These are phyloP conservation scores for Verticillium nubilum DNA, from an alignment of 2,329 filamentous ascomycete genomes.

Conservation along the genomic window DNA sequence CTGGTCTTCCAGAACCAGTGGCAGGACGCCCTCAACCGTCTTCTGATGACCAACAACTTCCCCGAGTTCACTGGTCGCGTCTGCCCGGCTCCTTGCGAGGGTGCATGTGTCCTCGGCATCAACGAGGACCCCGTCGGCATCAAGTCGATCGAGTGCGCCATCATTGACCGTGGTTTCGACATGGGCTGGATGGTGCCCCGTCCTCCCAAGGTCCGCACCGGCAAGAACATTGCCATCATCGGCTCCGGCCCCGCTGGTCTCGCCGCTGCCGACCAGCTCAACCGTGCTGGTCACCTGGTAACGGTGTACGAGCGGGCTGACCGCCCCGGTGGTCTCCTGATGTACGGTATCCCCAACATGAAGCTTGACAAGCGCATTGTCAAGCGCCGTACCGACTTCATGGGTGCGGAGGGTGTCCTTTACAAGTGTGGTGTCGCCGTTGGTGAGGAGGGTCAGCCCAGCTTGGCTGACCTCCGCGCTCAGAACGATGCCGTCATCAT, in stretches of 20 bases:
- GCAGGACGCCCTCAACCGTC: conserved; percentile 84
- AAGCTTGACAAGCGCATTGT: conserved; percentile 98
- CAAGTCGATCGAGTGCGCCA: conserved; percentile 97
- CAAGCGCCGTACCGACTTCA: conserved; percentile 90
- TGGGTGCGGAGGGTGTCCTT: conserved; percentile 80
- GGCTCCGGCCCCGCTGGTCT: conserved; percentile 91
- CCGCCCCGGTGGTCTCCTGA: conserved; percentile 83
- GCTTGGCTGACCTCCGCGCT: conserved; percentile 65
- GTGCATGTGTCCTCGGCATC: conserved; percentile 92
- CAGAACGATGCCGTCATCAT: conserved; percentile 81
- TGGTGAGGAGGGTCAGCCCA: conserved; percentile 61
- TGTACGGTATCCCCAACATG: conserved; percentile 99
- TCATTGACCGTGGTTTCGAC: conserved; percentile 95
- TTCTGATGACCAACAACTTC: conserved; percentile 98
- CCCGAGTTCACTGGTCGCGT: conserved; percentile 97
- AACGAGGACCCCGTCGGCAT: conserved; percentile 97
- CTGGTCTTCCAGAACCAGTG: conserved; percentile 72
- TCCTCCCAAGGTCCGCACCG: conserved; percentile 73
- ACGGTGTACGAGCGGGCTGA: conserved; percentile 93
- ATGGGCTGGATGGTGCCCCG: conserved; percentile 95
- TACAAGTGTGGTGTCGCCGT: conserved; percentile 76
- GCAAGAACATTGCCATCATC: conserved; percentile 83
- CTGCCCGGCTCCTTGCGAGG: conserved; percentile 93
- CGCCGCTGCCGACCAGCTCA: conserved; percentile 86
- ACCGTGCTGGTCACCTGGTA: conserved; percentile 82